Evolutionary conservation across 768 basidiomycete species (phyloP).

Genomic region (Kockovaella imperatae): DNA sequence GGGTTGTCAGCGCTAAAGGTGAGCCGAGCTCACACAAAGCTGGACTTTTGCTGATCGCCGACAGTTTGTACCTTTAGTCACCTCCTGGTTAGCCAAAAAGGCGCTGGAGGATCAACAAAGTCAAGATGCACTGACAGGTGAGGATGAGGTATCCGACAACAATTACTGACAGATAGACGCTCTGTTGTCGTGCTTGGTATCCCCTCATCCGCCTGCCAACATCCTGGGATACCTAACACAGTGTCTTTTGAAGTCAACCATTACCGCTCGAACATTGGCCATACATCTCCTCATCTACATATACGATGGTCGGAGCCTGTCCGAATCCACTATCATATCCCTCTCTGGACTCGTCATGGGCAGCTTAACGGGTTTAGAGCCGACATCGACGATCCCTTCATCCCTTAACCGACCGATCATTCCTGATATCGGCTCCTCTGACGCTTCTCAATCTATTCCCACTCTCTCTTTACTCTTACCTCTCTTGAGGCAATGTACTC

Average conservation of each 20-base stretch:
- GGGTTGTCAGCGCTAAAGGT: too few relatives aligned
- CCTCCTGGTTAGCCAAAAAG: too few relatives aligned
- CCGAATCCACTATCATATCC: conserved; percentile 4
- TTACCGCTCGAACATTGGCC: conserved; percentile 8
- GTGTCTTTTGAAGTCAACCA: not conserved
- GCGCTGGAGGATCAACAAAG: too few relatives aligned
- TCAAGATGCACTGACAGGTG: too few relatives aligned
- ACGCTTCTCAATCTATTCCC: conserved; percentile 11
- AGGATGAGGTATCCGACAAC: too few relatives aligned
- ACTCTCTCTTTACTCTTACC: conserved; percentile 21
- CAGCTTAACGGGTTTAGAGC: conserved; percentile 9
- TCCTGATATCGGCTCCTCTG: conserved; percentile 27
- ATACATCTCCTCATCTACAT: conserved; percentile 9
- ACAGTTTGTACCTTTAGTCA: too few relatives aligned
- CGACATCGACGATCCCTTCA: conserved; percentile 9
- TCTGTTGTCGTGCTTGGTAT: too few relatives aligned
- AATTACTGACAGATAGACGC: too few relatives aligned
- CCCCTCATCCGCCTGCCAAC: conserved; percentile 18
- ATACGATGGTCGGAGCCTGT: not conserved
- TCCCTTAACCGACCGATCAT: conserved; percentile 1
- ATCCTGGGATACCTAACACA: conserved; percentile 22
- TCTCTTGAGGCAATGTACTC: conserved; percentile 16
- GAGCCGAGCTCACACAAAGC: too few relatives aligned
- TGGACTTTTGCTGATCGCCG: too few relatives aligned
- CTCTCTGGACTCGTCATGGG: conserved; percentile 9